Percentiles rank a stretch among this genome's conserved stretches.
Evolutionary conservation across 495 filamentous ascomycete species (phyloP).

Genomic region (Neurospora cerealis): DNA sequence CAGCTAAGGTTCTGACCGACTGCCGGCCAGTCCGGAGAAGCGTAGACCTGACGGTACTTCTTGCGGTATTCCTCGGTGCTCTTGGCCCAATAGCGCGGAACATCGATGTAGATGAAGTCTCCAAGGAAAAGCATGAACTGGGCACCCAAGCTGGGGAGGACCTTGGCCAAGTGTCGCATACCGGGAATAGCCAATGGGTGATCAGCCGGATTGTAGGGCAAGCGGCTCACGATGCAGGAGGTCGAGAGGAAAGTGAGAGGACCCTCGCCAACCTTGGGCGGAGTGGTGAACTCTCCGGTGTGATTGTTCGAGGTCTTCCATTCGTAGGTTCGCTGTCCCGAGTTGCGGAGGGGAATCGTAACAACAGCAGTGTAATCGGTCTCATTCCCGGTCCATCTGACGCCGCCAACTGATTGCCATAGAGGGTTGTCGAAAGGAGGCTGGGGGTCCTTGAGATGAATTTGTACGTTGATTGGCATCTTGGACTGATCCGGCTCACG

Average conservation of each 20-base stretch:
- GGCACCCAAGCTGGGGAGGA: constrained; percentile 52
- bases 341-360: constrained; percentile 40
- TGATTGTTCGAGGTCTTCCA: constrained; percentile 78
- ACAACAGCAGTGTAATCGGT: constrained; percentile 75
- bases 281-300: constrained; percentile 63
- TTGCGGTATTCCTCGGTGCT: constrained; percentile 66
- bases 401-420: constrained; percentile 58
- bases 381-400: constrained; percentile 54
- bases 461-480: constrained; percentile 61
- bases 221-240: constrained; percentile 81
- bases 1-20: constrained; percentile 69
- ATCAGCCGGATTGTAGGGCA: constrained; percentile 74
- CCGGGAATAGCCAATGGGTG: constrained; percentile 78
- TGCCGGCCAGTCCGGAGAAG: constrained; percentile 76
- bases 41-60: constrained; percentile 88
- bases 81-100: constrained; percentile 67
- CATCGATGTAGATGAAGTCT: constrained; percentile 98
- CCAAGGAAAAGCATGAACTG: constrained; percentile 97
- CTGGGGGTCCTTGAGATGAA: constrained; percentile 37
- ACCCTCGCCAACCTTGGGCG: constrained; percentile 50
- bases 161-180: constrained; percentile 55
- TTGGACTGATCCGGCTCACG: constrained; percentile 69
- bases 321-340: constrained; percentile 56
- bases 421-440: constrained; percentile 35
- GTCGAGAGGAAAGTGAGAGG: constrained; percentile 82